Evolutionary conservation across 2,329 filamentous ascomycete genomes (phyloP).

Genomic region (Fusarium setosum): DNA sequence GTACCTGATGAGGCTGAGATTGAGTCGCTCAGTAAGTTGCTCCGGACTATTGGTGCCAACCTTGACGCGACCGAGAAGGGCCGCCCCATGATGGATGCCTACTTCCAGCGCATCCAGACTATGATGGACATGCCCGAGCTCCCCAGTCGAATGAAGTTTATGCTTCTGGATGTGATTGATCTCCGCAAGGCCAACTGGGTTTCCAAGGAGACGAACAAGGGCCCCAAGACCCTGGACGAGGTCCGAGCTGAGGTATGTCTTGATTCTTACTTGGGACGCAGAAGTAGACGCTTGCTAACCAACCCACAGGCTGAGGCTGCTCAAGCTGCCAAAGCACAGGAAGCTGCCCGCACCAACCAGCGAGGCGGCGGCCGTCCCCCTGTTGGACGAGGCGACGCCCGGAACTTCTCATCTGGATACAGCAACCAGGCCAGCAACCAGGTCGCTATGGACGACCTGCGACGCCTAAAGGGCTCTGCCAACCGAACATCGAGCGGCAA

Average conservation of each 20-base stretch:
- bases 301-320: constrained; percentile 71
- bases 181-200: constrained; percentile 82
- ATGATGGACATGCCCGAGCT: constrained; percentile 86
- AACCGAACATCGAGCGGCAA: constrained; percentile 71
- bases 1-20: constrained; percentile 95
- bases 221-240: constrained; percentile 95
- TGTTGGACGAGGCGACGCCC: constrained; percentile 86
- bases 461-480: constrained; percentile 77
- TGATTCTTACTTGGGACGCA: not conserved
- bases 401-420: constrained; percentile 81
- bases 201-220: constrained; percentile 91
- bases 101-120: constrained; percentile 88
- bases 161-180: constrained; percentile 95
- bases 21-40: constrained; percentile 92
- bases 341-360: constrained; percentile 70
- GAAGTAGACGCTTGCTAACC: constrained; percentile 38
- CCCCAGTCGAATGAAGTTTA: constrained; percentile 90
- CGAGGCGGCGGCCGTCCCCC: constrained; percentile 77
- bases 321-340: constrained; percentile 83
- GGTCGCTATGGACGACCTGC: constrained; percentile 91
- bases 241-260: constrained; percentile 80
- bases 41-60: constrained; percentile 90
- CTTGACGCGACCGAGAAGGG: constrained; percentile 88
- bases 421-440: constrained; percentile 83
- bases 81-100: constrained; percentile 87